These are phyloP conservation scores for Zasmidium angulare DNA, from an alignment of 2,329 filamentous ascomycete species.

Conservation along the genomic window DNA sequence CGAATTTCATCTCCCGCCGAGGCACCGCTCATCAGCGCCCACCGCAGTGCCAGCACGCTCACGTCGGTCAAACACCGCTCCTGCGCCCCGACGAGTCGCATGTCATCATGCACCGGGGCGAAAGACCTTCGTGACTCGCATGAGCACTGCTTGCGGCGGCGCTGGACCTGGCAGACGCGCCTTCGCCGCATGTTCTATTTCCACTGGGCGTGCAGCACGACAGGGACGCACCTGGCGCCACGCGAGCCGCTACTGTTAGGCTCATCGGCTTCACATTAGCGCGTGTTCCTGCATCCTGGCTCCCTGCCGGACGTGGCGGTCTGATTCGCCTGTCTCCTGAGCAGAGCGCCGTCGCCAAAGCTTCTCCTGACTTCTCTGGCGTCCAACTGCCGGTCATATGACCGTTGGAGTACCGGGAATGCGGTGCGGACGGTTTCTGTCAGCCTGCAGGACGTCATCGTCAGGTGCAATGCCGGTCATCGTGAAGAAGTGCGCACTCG, in stretches of 20 bases:
- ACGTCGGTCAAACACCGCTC: neutral
- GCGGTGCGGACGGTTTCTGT: slow-evolving; percentile 3
- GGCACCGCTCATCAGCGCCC: neutral
- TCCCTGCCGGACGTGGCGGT: neutral
- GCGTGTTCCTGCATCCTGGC: neutral
- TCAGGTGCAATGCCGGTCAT: slow-evolving; percentile 2
- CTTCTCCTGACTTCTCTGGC: slow-evolving; percentile 14
- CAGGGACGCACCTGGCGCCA: slow-evolving; percentile 2
- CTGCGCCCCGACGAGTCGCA: neutral
- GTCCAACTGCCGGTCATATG: slow-evolving; percentile 10
- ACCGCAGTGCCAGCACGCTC: neutral
- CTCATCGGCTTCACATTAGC: slow-evolving; percentile 5
- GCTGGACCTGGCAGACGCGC: slow-evolving; percentile 1
- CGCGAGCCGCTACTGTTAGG: slow-evolving; percentile 9
- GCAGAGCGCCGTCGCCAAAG: slow-evolving; percentile 4
- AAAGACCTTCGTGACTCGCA: slow-evolving; percentile 3
- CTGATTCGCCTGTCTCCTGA: slow-evolving; percentile 11
- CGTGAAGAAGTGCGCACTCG: neutral
- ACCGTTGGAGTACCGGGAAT: slow-evolving; percentile 7
- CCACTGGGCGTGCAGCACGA: neutral
- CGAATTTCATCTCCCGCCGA: neutral
- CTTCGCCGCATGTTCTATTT: slow-evolving; percentile 3
- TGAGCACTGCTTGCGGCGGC: neutral
- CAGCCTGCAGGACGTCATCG: slow-evolving; percentile 3
- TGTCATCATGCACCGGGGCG: slow-evolving; percentile 2